Evolutionary conservation across 345 rosid species (phyloP).

Genomic region (Moringa oleifera): DNA sequence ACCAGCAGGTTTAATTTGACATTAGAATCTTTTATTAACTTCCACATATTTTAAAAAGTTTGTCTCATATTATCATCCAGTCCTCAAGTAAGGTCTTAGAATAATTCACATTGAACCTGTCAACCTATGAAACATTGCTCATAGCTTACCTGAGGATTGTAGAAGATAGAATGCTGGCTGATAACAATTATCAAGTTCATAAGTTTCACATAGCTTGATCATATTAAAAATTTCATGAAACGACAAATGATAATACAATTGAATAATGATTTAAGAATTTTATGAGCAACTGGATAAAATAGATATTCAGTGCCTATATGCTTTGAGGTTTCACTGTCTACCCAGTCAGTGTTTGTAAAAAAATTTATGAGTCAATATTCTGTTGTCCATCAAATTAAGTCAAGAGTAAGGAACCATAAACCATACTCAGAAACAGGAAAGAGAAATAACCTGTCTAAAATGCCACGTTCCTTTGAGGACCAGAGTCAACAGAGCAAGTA

Average conservation of each 20-base stretch:
- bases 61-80: not conserved
- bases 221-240: no score
- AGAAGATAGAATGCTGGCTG: no score
- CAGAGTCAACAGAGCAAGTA: slow-evolving; percentile 74
- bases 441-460: slow-evolving; percentile 67
- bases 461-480: slow-evolving; percentile 74
- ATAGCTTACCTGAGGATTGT: no score
- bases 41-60: no score
- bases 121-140: not conserved
- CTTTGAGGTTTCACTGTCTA: not conserved
- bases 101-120: not conserved
- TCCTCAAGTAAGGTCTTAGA: not conserved
- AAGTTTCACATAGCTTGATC: no score
- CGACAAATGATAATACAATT: not conserved
- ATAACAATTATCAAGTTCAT: no score
- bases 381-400: not conserved
- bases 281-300: no score
- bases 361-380: not conserved
- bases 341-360: not conserved
- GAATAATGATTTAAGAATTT: not conserved
- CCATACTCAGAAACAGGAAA: not conserved
- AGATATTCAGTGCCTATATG: no score
- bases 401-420: not conserved
- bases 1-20: no score
- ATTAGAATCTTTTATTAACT: no score